Percentiles rank a stretch among this genome's conserved stretches.
phyloP scores from a whole-genome alignment of 2,329 filamentous ascomycete species.

The Paecilomyces formosus region DNA sequence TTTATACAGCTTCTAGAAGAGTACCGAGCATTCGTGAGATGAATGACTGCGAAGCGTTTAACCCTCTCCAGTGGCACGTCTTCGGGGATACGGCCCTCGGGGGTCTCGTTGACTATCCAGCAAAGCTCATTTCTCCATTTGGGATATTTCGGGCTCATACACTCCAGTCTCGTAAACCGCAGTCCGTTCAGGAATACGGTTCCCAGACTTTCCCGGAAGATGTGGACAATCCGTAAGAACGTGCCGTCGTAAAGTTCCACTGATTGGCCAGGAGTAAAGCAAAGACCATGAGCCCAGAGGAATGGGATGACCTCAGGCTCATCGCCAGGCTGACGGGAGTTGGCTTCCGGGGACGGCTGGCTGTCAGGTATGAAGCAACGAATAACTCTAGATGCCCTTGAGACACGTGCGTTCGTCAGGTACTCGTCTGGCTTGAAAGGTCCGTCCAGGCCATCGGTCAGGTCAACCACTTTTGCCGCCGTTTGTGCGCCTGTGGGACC shows the following conservation, averaged over 20 bases:
- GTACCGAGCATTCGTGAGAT: slow-evolving; percentile 50
- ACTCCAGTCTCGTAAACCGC: slow-evolving; percentile 23
- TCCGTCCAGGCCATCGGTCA: not conserved
- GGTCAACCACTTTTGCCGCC: not conserved
- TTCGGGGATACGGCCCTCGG: slow-evolving; percentile 11
- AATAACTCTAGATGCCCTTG: not conserved
- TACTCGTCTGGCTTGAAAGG: not conserved
- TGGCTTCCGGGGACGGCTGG: not conserved
- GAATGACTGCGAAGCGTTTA: slow-evolving; percentile 35
- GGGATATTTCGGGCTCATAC: slow-evolving; percentile 28
- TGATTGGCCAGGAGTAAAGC: slow-evolving; percentile 20
- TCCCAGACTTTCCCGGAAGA: slow-evolving; percentile 19
- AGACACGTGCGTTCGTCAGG: not conserved
- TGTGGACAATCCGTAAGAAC: slow-evolving; percentile 34
- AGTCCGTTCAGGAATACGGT: slow-evolving; percentile 31
- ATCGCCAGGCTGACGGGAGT: not conserved
- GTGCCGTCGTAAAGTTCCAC: slow-evolving; percentile 31
- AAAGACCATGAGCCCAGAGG: slow-evolving; percentile 11
- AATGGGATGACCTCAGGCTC: slow-evolving; percentile 8
- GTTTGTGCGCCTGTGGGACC: not conserved
- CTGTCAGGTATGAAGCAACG: not conserved
- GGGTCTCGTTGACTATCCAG: slow-evolving; percentile 31
- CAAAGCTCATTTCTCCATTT: slow-evolving; percentile 39
- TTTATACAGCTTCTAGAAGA: slow-evolving; percentile 20
- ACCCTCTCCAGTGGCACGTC: slow-evolving; percentile 38